Base-by-base conservation (phyloP, 805 yeast species). In the Wickerhamiella shivajii region DNA sequence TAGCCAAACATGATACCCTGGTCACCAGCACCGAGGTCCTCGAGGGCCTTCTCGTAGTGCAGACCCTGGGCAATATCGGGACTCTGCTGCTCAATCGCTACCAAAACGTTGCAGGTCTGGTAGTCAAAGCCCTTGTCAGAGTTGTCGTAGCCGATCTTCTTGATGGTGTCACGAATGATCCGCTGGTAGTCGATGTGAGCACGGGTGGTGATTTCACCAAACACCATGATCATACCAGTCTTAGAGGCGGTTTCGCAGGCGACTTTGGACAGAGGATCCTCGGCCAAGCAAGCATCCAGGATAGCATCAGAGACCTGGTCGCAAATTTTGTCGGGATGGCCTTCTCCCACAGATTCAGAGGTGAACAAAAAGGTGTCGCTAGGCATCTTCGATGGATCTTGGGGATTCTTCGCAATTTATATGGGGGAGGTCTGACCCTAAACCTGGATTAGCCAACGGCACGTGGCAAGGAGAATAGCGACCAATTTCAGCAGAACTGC, bases 1-100 rank as follows among this genome's bases (percentile, higher is more conserved):
- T 90, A 90, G 64, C 98, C 98, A 59, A 90, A 90, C 98, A 90
- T 90, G 61, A 90, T 90, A 77, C 98, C 98, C 67, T 90, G 98
- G 69, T 90, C 98, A 76, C 98, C 98, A 46, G 98, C 98, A 63
- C 98, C 98, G 56, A 90, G 74, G 40, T 90, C 92, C 71, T 90
- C 98, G 45, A 90, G 68, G 37, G 79, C 93, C 66, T 77, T 50
- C 60, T 90, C 96, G 66, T 79, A 79, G 66, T 90, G 97, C 57
- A 90, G 74, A 74, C 98, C 98, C 67, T 87, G 97, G 42, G 98
- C 98, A 55, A 90, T 90, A 67, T 90, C 98, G 51, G 93, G 90
- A 34, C 96, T 84, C 69, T 90, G 98, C 69, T 90, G 96, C 71
- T 90, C 98, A 61, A 90, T 84, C 61, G 98, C 98, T 44, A 90